Base-by-base conservation (phyloP, 2,329 filamentous ascomycete species). In the Cladophialophora immunda region DNA sequence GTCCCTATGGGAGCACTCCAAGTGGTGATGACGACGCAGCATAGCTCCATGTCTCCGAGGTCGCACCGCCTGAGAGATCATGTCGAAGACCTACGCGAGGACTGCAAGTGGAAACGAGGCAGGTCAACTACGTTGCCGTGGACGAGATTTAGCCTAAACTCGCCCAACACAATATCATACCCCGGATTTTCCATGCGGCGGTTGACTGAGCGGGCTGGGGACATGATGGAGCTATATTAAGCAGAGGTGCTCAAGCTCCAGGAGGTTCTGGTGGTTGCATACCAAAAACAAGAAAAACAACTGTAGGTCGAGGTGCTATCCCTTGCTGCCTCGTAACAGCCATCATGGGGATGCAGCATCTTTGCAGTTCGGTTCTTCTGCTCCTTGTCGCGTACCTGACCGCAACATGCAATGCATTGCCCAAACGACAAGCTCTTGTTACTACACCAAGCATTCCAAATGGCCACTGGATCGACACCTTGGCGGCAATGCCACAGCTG, bases 401-500 rank as follows among this genome's bases (percentile, higher is more conserved):
- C 13, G 62, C 30, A n/a, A 34, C 3, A 25, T 34, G 62, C 50
- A n/a, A 60, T 62, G 64, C 53, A 13, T 55, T 66, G 25, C 59
- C 41, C 30, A 58, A 50, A 29, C 59, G 54, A 34, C 55, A 58
- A 29, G 47, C 58, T 41, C 25, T 59, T 36, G 47, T 64, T 19
- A 67, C 65, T 6, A 41, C 38, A 19, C 60, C 65, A 19, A 64
- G 65, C 38, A 61, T 64, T 13, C 47, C 65, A 11, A 38, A 64
- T 55, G 71, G 81, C 55, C 83, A 86, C 68, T 90, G 88, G 87
- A 81, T 89, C 15, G 84, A 85, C 68, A 87, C 85, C 1, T 91
- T 88, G 89, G 85, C 86, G 0, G 81, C 86, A 2, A 90, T 90
- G 88, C 87, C 88, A 0, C 88, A 90, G 74, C 78, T 89, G 47